phyloP scores from a whole-genome alignment of 148 eudicot species.

The Mesembryanthemum crystallinum region DNA sequence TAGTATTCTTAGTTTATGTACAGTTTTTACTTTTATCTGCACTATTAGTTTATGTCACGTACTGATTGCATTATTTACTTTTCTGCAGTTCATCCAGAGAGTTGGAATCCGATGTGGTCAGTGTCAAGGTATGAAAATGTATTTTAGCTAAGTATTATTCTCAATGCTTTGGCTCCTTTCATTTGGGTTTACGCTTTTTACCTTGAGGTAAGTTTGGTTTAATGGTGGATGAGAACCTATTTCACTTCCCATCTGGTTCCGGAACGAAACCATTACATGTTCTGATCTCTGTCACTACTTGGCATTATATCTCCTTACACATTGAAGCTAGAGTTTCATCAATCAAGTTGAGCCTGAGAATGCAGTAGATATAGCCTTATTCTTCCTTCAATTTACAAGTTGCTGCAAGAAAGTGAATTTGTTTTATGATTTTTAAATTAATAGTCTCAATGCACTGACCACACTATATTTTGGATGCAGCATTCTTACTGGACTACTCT shows the following conservation, averaged over 20 bases:
- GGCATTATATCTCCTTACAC: background rate
- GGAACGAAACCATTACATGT: background rate
- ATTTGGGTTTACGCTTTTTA: background rate
- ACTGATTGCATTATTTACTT: background rate
- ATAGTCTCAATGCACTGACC: conserved; percentile 32
- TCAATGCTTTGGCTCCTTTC: background rate
- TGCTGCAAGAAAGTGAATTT: conserved; percentile 6
- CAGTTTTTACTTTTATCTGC: background rate
- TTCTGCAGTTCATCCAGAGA: conserved; percentile 89
- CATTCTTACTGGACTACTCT: conserved; percentile 89
- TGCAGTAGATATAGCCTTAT: background rate
- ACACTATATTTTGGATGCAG: conserved; percentile 50
- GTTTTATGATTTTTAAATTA: background rate
- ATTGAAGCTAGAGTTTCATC: background rate
- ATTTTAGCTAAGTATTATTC: background rate
- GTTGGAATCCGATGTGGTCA: conserved; percentile 99
- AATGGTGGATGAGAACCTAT: background rate
- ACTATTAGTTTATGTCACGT: background rate
- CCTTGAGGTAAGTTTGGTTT: background rate
- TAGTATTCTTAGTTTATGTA: background rate
- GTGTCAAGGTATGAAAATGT: conserved; percentile 70
- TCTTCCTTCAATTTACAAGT: background rate
- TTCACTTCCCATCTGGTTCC: background rate
- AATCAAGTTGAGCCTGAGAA: background rate
- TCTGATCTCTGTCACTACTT: background rate